Base-by-base conservation (phyloP, 2,329 filamentous ascomycete genomes). In the Ophiognomonia clavigignenti-juglandacearum region DNA sequence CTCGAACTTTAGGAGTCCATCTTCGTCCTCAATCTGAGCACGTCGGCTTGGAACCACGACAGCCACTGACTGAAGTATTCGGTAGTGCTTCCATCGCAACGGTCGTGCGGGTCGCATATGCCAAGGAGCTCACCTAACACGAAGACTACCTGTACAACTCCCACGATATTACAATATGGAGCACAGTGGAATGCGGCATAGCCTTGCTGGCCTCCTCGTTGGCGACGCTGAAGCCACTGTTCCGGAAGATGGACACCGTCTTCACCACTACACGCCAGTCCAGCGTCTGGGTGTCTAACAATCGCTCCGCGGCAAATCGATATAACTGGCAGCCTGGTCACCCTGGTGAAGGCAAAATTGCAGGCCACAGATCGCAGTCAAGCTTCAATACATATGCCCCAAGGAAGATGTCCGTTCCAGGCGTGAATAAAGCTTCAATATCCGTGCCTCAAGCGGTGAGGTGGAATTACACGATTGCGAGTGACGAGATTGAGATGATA, bases 81-180 rank as follows among this genome's bases (percentile, higher is more conserved):
- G 4, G n/a, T 31, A 31, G 29, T 4, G 29, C 29, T 38, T 16
- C 50, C 44, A 34, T 36, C 18, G 14, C 37, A 6, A 14, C 18
- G 6, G 32, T 34, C n/a, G 16, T 34, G 16, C 16, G n/a, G 16
- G 67, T 71, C 39, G 61, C 67, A 1, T 73, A 70, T 51, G 64
- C 72, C 22, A 55, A 62, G 26, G 52, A 59, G 4, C 55, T 73
- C 13, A 59, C 60, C 27, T 54, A 64, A 6, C 62, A 63, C 20
- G 51, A 57, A 34, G 70, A 73, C 47, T 72, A 69, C 49, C 64
- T 72, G 9, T 72, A 67, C 60, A 61, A 67, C 31, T 68, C 66
- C 16, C 62, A 67, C 18, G 68, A 70, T 39, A 58, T 72, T 6
- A 68, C 68, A 16, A 67, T 73, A 46, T 73, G 69, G 69, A 71